Evolutionary conservation across 2,329 filamentous ascomycete species (phyloP).

Genomic region (Paramyrothecium sp.): DNA sequence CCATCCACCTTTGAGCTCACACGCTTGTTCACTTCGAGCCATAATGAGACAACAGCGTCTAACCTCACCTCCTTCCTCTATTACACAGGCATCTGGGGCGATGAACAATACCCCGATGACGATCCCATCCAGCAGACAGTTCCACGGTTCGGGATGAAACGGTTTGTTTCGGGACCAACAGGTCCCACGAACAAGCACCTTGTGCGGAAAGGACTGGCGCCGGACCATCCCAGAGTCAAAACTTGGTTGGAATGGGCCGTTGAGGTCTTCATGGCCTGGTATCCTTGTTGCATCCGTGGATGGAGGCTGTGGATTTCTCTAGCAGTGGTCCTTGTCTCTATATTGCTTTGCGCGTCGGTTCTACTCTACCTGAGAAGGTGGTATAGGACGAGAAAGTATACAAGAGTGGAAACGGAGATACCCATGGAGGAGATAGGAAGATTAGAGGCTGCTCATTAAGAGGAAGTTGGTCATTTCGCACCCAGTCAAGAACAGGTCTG

Average conservation of each 20-base stretch:
- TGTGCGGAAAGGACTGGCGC: slow-evolving; percentile 27
- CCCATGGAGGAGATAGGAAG: background rate
- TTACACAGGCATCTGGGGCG: slow-evolving; percentile 27
- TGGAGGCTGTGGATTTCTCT: slow-evolving; percentile 28
- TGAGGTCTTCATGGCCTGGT: slow-evolving; percentile 22
- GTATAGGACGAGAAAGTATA: background rate
- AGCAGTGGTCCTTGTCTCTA: slow-evolving; percentile 10
- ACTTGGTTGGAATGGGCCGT: slow-evolving; percentile 26
- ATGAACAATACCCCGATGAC: slow-evolving; percentile 23
- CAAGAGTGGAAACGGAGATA: background rate
- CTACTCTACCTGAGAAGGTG: slow-evolving; percentile 2
- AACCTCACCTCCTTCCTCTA: slow-evolving; percentile 27
- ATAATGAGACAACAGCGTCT: background rate
- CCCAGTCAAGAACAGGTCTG: too few species aligned
- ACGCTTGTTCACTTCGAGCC: slow-evolving; percentile 6
- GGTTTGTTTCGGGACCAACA: slow-evolving; percentile 27
- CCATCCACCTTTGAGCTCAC: slow-evolving; percentile 14
- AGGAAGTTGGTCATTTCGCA: background rate
- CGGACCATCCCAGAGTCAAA: slow-evolving; percentile 17
- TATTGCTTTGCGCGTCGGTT: slow-evolving; percentile 7
- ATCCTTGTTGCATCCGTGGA: slow-evolving; percentile 31
- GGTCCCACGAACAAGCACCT: slow-evolving; percentile 30
- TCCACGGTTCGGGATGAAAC: slow-evolving; percentile 27
- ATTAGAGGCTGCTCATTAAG: background rate
- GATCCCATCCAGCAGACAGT: slow-evolving; percentile 29